Percentiles rank a stretch among this genome's conserved stretches.
Evolutionary conservation across 208 protist genomes (phyloP).

Genomic region (Angomonas ambiguus): DNA sequence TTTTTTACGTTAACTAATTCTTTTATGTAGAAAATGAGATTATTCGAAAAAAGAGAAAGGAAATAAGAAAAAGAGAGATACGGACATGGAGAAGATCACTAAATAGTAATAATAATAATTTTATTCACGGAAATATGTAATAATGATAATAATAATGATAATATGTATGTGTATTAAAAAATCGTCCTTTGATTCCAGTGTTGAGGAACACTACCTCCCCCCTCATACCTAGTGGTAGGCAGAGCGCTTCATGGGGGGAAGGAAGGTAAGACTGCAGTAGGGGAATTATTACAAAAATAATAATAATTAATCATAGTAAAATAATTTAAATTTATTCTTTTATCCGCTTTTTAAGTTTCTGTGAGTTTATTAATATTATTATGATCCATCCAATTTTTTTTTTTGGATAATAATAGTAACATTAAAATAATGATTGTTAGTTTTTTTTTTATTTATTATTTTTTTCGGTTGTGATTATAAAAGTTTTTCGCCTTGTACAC

Average conservation of each 20-base stretch:
- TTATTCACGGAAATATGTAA: neutral
- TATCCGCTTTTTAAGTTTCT: too few species aligned
- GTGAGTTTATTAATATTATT: neutral
- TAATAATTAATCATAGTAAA: neutral
- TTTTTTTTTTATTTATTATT: neutral
- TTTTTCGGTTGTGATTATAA: conserved; percentile 6
- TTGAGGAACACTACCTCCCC: too few species aligned
- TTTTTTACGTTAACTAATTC: neutral
- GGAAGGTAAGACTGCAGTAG: neutral
- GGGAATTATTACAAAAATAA: neutral
- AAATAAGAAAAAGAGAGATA: conserved; percentile 1
- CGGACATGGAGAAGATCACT: neutral
- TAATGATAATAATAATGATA: conserved; percentile 1
- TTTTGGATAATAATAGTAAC: conserved; percentile 1
- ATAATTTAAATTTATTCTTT: conserved; percentile 6
- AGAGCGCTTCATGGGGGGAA: neutral
- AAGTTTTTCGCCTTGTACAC: conserved; percentile 4
- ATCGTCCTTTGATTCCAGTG: too few species aligned
- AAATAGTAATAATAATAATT: conserved; percentile 6
- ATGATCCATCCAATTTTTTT: too few species aligned
- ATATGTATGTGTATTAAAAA: neutral
- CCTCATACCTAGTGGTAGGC: too few species aligned
- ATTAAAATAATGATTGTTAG: neutral
- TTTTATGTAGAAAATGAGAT: neutral
- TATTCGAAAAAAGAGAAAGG: neutral